Evolutionary conservation across 2,329 filamentous ascomycete species (phyloP), one percentile per base, ranked within the genome.

Genomic region (Cercospora beticola): DNA sequence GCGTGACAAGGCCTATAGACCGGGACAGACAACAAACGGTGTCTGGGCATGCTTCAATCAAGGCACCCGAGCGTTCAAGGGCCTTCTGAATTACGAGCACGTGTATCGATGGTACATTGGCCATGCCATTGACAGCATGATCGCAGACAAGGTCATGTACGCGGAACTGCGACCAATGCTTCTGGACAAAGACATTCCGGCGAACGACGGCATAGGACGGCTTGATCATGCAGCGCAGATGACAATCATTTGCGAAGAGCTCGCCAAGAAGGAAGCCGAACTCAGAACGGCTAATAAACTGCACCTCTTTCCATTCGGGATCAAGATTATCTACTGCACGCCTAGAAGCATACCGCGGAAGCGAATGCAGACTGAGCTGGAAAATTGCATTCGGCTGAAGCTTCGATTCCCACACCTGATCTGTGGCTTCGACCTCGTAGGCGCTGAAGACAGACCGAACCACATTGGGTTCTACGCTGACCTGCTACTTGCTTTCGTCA

Each of bases 311-410:
- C 86, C 82, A 0, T 83, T 86, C 18, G 89, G 89, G 0, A 81
- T 92, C 70, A 91, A 91, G 78, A 86, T 92, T 69, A 90, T 92
- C 40, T 92, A 91, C 77, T 91, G 89, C 78, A 89, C 88, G 0
- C 89, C 89, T 0, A 82, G 89, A 5, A 88, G 86, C 0, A 89
- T 91, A 60, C 73, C 79, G 0, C 82, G 79, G 3, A 63, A 76
- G 0, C 75, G 81, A 60, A 86, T 91, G 66, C 76, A 81, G 58
- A 74, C 73, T 0, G 86, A 89, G 2, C 83, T 92, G 31, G 76
- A 83, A 12, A 86, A 92, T 74, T 92, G 89, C 74, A 81, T 90
- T 16, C 74, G 81, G 7, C 84, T 92, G 71, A 91, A 91, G 78
- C 74, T 78, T 64, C 72, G 80, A 12, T 90, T 85, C 76, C 85